Evolutionary conservation across 768 basidiomycete genomes (phyloP), one percentile per base, ranked within the genome.

Genomic region (Naganishia vaughanmartiniae): DNA sequence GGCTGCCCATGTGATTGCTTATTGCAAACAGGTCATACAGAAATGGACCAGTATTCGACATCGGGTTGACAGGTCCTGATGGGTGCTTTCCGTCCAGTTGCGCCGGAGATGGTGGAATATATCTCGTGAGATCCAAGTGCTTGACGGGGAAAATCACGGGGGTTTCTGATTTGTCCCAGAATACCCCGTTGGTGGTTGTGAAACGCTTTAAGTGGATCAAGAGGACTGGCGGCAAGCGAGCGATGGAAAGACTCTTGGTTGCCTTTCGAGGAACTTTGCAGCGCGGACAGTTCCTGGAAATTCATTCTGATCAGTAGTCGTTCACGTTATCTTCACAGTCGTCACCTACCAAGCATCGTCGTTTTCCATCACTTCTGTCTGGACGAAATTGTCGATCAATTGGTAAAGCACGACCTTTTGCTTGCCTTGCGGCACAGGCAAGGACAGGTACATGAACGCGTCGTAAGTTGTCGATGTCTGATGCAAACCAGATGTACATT

Each of bases 401-500:
- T 87, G 86, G 69, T 89, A 85, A 54, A 99, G 83, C 1, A 89
- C 85, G 30, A 91, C 87, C n/a, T 72, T 73, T n/a, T 69, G 72
- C 51, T 77, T 79, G 31, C 84, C 83, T 24, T 86, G 83, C 1
- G 94, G 93, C 58, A 99, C 88, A 0, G 95, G 94, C 57, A 99
- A 79, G 65, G 92, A 89, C 65, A 99, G 85, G 73, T 93, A 94
- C 84, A 96, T 98, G 82, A 98, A 98, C 9, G 90, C 86, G 78
- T 97, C 96, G 76, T 94, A 98, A 5, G 94, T 97, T 31, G 93
- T 98, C 33, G 94, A 96, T 5, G 94, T 97, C 93, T 97, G 74
- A 12, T 39, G 65, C 48, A 51, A 26, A 81, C 95, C 74, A 17
- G 48, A 67, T 54, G 48, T 21, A 80, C 48, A 36, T 54, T 36